These are phyloP conservation scores for Xylaria sp. DNA, from an alignment of 2,329 filamentous ascomycete species.

Conservation along the genomic window DNA sequence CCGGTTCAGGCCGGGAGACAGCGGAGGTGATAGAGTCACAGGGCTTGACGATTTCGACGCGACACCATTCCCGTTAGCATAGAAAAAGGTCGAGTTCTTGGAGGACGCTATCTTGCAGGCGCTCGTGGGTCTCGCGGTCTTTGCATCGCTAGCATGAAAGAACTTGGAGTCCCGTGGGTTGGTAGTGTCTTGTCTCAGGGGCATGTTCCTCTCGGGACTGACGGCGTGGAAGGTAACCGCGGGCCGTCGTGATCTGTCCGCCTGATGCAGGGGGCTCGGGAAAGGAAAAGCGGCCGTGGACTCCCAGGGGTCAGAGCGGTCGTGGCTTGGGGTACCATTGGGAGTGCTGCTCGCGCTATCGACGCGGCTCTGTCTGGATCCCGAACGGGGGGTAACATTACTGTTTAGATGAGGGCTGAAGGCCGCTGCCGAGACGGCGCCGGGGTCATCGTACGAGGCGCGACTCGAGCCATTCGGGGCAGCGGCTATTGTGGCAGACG, in stretches of 20 bases:
- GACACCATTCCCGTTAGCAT: conserved; percentile 63
- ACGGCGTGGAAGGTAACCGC: conserved; percentile 56
- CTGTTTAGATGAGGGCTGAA: conserved; percentile 67
- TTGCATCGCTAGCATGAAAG: conserved; percentile 89
- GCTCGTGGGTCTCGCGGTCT: conserved; percentile 54
- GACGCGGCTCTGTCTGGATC: conserved; percentile 75
- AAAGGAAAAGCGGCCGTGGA: conserved; percentile 50
- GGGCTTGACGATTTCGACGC: conserved; percentile 53
- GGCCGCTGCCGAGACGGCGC: conserved; percentile 52
- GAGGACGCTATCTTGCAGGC: conserved; percentile 45
- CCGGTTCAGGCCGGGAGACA: conserved; percentile 46
- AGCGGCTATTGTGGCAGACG: conserved; percentile 49
- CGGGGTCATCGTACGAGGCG: conserved; percentile 61
- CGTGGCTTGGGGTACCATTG: conserved; percentile 65
- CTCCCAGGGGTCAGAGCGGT: conserved; percentile 60
- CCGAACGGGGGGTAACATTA: conserved; percentile 84
- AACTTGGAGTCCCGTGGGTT: conserved; percentile 72
- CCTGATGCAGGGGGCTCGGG: conserved; percentile 50
- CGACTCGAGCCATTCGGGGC: conserved; percentile 37
- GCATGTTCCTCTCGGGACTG: conserved; percentile 49
- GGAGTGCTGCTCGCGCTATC: conserved; percentile 77
- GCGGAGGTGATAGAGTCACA: conserved; percentile 50
- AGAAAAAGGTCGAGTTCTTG: conserved; percentile 69
- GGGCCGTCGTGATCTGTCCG: conserved; percentile 47
- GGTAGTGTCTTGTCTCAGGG: conserved; percentile 46